These are phyloP conservation scores for Nidula microcarpa DNA, from an alignment of 768 basidiomycete genomes.

Conservation along the genomic window DNA sequence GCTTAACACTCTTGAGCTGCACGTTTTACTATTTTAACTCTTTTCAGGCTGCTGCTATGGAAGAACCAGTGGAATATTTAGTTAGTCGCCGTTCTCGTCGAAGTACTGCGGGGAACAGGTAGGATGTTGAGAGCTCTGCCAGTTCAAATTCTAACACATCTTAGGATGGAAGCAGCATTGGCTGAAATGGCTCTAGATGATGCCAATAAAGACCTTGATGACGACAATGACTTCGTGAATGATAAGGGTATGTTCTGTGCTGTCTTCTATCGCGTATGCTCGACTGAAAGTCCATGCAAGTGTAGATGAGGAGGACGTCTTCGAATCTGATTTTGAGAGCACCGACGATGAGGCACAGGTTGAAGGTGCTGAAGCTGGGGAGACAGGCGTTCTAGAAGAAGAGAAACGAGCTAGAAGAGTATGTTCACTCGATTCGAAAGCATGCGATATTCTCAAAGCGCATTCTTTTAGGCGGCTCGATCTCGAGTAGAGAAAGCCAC, in stretches of 20 bases:
- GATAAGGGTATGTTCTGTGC: slow-evolving; percentile 47
- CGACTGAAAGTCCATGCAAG: slow-evolving; percentile 8
- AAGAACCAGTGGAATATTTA: slow-evolving; percentile 36
- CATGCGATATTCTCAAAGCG: neutral
- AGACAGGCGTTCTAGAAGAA: slow-evolving; percentile 56
- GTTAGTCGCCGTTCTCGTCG: slow-evolving; percentile 60
- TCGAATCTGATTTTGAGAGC: slow-evolving; percentile 82
- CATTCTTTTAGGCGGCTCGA: slow-evolving; percentile 43
- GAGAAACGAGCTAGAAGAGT: slow-evolving; percentile 54
- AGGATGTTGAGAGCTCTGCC: slow-evolving; percentile 5
- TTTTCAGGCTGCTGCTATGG: slow-evolving; percentile 6
- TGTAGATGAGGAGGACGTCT: slow-evolving; percentile 77
- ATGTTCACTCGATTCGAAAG: slow-evolving; percentile 1
- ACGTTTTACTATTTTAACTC: no score
- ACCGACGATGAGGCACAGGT: slow-evolving; percentile 71
- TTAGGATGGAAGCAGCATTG: slow-evolving; percentile 74
- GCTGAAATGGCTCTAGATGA: slow-evolving; percentile 67
- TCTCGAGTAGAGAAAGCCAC: slow-evolving; percentile 59
- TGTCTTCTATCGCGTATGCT: neutral
- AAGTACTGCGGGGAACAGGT: slow-evolving; percentile 81
- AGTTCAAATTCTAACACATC: neutral
- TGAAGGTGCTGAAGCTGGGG: slow-evolving; percentile 52
- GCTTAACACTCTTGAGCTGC: no score
- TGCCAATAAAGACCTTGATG: slow-evolving; percentile 55
- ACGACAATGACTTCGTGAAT: slow-evolving; percentile 69